Evolutionary conservation across 164 flowering plant species (phyloP).

Genomic region (Berberis thunbergii): DNA sequence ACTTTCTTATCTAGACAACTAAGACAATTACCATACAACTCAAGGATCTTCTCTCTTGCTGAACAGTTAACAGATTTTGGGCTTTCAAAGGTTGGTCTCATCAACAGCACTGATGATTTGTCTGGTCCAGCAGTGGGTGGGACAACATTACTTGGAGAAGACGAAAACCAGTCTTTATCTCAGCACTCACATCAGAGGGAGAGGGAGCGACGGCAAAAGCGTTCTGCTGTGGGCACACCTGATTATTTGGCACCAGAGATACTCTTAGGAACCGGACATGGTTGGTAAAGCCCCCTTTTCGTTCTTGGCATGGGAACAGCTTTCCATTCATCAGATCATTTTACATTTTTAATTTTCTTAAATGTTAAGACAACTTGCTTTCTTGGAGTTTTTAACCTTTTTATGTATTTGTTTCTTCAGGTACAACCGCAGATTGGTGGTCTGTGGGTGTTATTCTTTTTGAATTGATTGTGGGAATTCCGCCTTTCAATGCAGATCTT

Average conservation of each 20-base stretch:
- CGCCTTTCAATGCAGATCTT: constrained; percentile 98
- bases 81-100: constrained; percentile 98
- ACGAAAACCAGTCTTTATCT: constrained; percentile 47
- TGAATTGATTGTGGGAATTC: constrained; percentile 93
- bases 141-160: constrained; percentile 66
- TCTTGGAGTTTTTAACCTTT: too few species aligned
- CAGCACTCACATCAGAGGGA: constrained; percentile 46
- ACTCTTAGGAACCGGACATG: constrained; percentile 98
- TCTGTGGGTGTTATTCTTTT: constrained; percentile 96
- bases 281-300: constrained; percentile 17
- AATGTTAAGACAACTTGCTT: too few species aligned
- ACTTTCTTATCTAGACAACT: too few species aligned
- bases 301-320: not conserved
- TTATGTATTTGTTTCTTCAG: constrained; percentile 28
- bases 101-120: constrained; percentile 96
- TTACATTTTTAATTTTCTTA: too few species aligned
- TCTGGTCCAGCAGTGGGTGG: constrained; percentile 97
- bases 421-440: constrained; percentile 99
- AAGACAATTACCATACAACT: too few species aligned
- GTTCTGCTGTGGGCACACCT: constrained; percentile 99
- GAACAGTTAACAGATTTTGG: constrained; percentile 97
- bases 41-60: constrained; percentile 4
- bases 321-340: too few species aligned
- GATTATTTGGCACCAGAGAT: constrained; percentile 99
- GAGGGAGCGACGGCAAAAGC: constrained; percentile 56